Conservation (phyloP, 805 yeast species). For the Candida nanaspora region DNA sequence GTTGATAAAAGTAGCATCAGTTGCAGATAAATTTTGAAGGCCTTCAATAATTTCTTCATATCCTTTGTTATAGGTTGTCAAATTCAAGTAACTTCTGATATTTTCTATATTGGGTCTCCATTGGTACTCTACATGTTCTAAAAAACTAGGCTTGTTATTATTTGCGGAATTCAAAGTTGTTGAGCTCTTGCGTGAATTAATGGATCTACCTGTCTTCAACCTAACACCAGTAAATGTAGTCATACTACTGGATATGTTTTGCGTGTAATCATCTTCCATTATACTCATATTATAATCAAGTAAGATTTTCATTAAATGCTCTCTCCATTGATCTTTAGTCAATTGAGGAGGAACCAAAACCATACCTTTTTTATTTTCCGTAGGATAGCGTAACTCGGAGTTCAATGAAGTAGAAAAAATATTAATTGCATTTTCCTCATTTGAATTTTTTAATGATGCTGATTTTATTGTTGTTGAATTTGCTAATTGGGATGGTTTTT, state of each 20-base stretch:
- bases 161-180: background rate
- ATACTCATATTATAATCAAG: slow-evolving; percentile 6
- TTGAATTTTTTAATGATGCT: background rate
- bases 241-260: too few relatives aligned
- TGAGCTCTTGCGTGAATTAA: too few relatives aligned
- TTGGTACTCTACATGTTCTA: background rate
- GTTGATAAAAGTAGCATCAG: slow-evolving; percentile 7
- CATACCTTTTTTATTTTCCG: background rate
- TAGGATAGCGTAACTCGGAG: background rate
- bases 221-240: too few relatives aligned
- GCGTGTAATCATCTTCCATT: background rate
- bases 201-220: too few relatives aligned
- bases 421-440: slow-evolving; percentile 1
- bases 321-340: slow-evolving; percentile 17
- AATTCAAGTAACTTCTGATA: slow-evolving; percentile 13
- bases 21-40: slow-evolving; percentile 10
- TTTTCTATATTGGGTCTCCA: slow-evolving; percentile 15
- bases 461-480: too few relatives aligned
- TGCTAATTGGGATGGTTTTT: background rate
- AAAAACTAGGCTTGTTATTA: background rate
- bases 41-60: slow-evolving; percentile 18
- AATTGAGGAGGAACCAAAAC: slow-evolving; percentile 18
- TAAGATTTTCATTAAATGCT: slow-evolving; percentile 10
- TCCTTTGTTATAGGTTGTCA: slow-evolving; percentile 18
- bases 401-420: background rate